Base-by-base conservation (phyloP, 306 rosid species). In the Citrullus mucosospermus region DNA sequence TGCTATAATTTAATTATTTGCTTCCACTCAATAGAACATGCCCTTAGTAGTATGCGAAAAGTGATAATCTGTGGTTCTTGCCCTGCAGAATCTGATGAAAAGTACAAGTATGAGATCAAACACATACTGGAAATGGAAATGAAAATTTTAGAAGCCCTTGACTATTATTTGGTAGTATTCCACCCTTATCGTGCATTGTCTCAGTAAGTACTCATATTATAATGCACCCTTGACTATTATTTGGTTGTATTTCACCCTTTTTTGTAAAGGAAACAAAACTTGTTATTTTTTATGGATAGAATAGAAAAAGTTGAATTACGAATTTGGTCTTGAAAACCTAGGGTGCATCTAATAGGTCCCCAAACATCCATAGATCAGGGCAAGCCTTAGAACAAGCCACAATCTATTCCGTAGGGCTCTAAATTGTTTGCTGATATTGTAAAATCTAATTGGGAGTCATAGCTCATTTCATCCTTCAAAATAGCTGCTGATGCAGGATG, bases 81-180 rank as follows among this genome's bases (percentile, higher is more conserved):
- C 73, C 68, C 65, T 53, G 81, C 89, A 92, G 98, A 86, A 84
- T 1, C 88, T 53, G 98, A 94, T 90, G 98, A 94, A 13, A 94
- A 89, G 83, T 87, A 90, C 57, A 89, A 88, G 79, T 94, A 83
- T 67, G 97, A 92, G 80, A 89, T 94, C 89, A 94, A 92, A 81
- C 97, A 94, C 86, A 90, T 94, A 78, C 96, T 94, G 79, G 97
- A 92, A 87, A 94, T 94, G 98, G 97, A 94, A 87, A 94, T 94
- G 97, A 94, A 92, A 91, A 82, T 94, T 81, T 82, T 94, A 82
- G 98, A 94, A 89, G 98, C 96, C 32, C 91, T 94, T 78, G 86
- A 94, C 83, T 94, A 92, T 84, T 94, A 92, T 80, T 79, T 94
- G 76, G 98, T 94, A 86, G 90, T 94, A 78, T 94, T 89, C 86